These are phyloP conservation scores for Primulina tabacum DNA, from an alignment of 257 asterid species.

Conservation along the genomic window DNA sequence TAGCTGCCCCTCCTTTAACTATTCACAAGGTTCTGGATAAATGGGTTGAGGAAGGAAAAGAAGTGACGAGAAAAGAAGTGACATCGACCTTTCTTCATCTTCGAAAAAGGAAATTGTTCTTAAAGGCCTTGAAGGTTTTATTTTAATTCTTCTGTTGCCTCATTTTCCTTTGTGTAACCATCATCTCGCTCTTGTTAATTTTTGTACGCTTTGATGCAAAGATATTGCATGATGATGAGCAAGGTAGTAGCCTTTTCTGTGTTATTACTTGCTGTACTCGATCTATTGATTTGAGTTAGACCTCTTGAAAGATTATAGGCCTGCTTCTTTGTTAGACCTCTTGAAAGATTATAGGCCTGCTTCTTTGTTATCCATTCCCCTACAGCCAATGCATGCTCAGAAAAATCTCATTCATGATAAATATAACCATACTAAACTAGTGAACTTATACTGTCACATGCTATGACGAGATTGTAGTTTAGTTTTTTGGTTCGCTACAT, in stretches of 20 bases:
- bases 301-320: neutral
- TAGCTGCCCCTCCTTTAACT: slow-evolving; percentile 36
- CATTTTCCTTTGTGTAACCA: neutral
- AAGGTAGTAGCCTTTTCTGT: neutral
- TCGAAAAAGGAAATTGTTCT: slow-evolving; percentile 49
- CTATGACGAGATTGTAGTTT: neutral
- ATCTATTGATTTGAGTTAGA: neutral
- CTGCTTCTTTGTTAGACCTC: neutral
- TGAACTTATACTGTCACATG: neutral
- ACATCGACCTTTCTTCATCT: slow-evolving; percentile 38
- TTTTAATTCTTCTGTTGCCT: slow-evolving; percentile 8
- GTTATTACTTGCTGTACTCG: neutral
- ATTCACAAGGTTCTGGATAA: slow-evolving; percentile 47
- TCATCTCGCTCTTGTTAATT: neutral
- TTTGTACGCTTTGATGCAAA: slow-evolving; percentile 12
- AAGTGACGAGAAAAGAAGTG: slow-evolving; percentile 43
- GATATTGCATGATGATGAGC: neutral
- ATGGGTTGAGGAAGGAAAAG: slow-evolving; percentile 70
- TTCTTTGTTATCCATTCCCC: neutral
- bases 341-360: neutral
- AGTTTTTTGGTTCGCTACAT: no score
- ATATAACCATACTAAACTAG: neutral
- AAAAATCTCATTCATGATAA: neutral
- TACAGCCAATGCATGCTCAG: neutral
- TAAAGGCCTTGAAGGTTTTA: slow-evolving; percentile 72